Percentiles rank a stretch among this genome's conserved stretches.
These are phyloP conservation scores for Dianthus caryophyllus DNA, from an alignment of 148 eudicot species.

Conservation along the genomic window DNA sequence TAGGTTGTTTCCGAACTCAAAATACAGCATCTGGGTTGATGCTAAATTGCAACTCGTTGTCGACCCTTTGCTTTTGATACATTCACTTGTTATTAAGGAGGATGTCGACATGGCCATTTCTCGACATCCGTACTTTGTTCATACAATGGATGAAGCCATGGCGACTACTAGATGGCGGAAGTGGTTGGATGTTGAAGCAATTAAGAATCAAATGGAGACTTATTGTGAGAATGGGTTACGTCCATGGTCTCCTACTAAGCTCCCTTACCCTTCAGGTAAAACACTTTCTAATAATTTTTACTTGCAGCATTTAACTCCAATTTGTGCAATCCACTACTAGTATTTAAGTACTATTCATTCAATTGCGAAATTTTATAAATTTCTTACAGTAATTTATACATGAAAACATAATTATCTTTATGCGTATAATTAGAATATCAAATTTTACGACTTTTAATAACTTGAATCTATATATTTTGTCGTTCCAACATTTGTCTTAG, in stretches of 20 bases:
- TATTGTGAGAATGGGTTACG: constrained; percentile 80
- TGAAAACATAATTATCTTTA: too few species aligned
- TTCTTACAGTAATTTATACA: too few species aligned
- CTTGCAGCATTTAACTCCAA: too few species aligned
- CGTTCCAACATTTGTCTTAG: too few species aligned
- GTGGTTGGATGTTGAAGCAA: constrained; percentile 69
- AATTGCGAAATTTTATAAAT: too few species aligned
- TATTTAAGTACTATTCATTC: too few species aligned
- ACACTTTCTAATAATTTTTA: too few species aligned
- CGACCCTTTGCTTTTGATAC: constrained; percentile 80
- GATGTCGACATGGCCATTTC: constrained; percentile 86
- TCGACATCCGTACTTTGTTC: constrained; percentile 56
- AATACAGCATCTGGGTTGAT: constrained; percentile 81
- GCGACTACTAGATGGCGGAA: constrained; percentile 94
- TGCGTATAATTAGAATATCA: too few species aligned
- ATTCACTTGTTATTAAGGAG: constrained; percentile 58
- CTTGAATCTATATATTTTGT: too few species aligned
- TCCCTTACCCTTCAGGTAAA: constrained; percentile 81
- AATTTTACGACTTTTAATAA: too few species aligned
- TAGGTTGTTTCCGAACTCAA: constrained; percentile 74
- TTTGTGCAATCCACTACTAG: too few species aligned
- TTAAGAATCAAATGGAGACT: constrained; percentile 71
- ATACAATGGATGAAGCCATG: constrained; percentile 94
- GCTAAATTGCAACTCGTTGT: constrained; percentile 82
- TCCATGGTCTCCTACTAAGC: constrained; percentile 76